A percentile compares a stretch with the other conserved stretches of the same genome.
Evolutionary conservation across 169 alveolate genomes (phyloP).

Genomic region (Plasmodium billcollinsi): DNA sequence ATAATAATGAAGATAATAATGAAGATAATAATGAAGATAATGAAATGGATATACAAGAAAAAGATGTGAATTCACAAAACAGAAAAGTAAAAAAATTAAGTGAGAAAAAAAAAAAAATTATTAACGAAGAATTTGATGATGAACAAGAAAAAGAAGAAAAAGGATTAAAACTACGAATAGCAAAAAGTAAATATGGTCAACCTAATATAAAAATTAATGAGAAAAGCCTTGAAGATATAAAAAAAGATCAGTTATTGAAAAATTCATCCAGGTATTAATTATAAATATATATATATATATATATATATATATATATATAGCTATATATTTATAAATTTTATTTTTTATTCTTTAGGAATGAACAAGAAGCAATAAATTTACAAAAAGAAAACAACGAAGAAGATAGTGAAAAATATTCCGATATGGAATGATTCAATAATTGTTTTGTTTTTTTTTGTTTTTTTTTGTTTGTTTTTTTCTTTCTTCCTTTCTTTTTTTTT

Average conservation of each 20-base stretch:
- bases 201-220: slow-evolving; percentile 86
- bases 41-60: neutral
- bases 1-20: neutral
- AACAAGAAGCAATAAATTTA: slow-evolving; percentile 9
- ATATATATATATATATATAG: neutral
- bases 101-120: slow-evolving; percentile 27
- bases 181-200: slow-evolving; percentile 82
- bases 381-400: neutral
- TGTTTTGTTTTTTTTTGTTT: neutral
- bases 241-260: slow-evolving; percentile 73
- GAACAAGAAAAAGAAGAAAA: slow-evolving; percentile 55
- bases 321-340: neutral
- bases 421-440: slow-evolving; percentile 6
- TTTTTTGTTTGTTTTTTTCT: neutral
- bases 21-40: slow-evolving; percentile 9
- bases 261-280: neutral
- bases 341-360: slow-evolving; percentile 21
- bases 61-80: slow-evolving; percentile 13
- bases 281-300: neutral
- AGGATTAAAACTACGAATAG: slow-evolving; percentile 76
- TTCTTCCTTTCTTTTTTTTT: too few species aligned
- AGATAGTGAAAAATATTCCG: slow-evolving; percentile 2
- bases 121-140: slow-evolving; percentile 75
- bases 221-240: slow-evolving; percentile 80
- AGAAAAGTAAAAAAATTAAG: slow-evolving; percentile 1